Percentiles rank a stretch among this genome's conserved stretches.
Conservation (phyloP, 2,329 filamentous ascomycete genomes). For the Diaporthe eres region DNA sequence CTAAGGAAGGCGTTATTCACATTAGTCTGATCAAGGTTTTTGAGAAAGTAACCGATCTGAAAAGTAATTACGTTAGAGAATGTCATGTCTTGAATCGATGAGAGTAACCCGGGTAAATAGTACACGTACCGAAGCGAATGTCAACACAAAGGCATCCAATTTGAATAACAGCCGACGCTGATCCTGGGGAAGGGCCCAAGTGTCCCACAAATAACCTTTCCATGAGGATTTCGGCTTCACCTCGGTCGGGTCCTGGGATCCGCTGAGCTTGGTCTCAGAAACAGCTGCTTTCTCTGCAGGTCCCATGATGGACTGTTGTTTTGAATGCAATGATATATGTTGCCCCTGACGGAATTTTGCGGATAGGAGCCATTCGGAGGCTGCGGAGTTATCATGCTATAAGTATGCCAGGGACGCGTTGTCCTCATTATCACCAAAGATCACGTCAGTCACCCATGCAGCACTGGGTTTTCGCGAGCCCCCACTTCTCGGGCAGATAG, state of each 20-base stretch:
- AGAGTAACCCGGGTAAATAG: neutral
- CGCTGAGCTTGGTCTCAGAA: neutral
- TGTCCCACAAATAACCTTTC: conserved; percentile 56
- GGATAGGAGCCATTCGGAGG: neutral
- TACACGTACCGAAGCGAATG: conserved; percentile 47
- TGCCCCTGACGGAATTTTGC: neutral
- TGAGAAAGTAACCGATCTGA: conserved; percentile 51
- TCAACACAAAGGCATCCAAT: conserved; percentile 53
- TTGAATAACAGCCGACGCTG: conserved; percentile 53
- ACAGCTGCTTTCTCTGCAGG: conserved; percentile 11
- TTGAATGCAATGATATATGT: neutral
- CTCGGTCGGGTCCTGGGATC: conserved; percentile 41
- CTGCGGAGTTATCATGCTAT: neutral
- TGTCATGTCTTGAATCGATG: neutral
- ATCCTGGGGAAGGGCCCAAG: conserved; percentile 51
- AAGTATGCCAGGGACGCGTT: neutral
- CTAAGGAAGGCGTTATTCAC: conserved; percentile 54
- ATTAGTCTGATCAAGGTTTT: conserved; percentile 57
- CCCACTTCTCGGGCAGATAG: conserved; percentile 27
- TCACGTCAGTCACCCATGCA: conserved; percentile 31
- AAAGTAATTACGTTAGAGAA: neutral
- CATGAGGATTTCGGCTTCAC: conserved; percentile 48
- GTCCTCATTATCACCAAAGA: conserved; percentile 29
- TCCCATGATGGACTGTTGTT: conserved; percentile 5
- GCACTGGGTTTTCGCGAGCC: conserved; percentile 14